Evolutionary conservation across 306 rosid genomes (phyloP).

Genomic region (Castanospermum australe): DNA sequence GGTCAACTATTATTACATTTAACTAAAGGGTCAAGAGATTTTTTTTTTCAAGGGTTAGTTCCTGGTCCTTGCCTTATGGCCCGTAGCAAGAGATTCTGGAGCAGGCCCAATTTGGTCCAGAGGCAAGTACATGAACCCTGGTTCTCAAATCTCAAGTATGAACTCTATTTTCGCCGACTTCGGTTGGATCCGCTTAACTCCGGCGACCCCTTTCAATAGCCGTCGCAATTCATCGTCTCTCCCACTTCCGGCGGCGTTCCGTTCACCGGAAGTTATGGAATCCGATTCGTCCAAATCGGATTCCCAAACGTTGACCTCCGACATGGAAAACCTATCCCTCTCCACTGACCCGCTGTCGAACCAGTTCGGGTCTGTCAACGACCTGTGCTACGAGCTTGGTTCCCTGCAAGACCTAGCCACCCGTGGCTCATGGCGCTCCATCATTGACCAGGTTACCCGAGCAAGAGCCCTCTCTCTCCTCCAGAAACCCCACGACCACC

Average conservation of each 20-base stretch:
- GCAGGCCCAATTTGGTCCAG: not conserved
- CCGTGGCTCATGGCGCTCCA: constrained; percentile 70
- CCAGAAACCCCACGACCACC: constrained; percentile 75
- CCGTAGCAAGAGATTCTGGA: too few species aligned
- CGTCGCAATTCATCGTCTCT: not conserved
- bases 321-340: constrained; percentile 22
- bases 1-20: too few species aligned
- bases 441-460: constrained; percentile 56
- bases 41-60: too few species aligned
- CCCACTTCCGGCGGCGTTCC: not conserved
- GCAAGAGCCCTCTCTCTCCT: constrained; percentile 61
- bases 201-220: not conserved
- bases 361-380: constrained; percentile 48
- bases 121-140: not conserved
- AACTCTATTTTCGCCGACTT: not conserved
- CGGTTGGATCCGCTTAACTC: not conserved
- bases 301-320: constrained; percentile 25
- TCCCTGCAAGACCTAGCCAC: constrained; percentile 56
- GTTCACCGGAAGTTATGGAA: constrained; percentile 27
- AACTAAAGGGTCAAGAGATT: too few species aligned
- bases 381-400: constrained; percentile 47
- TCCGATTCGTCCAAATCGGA: constrained; percentile 33
- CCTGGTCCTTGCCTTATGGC: too few species aligned
- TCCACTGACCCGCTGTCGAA: constrained; percentile 42
- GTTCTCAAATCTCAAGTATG: not conserved